Evolutionary conservation across 140 eudicot genomes (phyloP).

Genomic region (Bidens hawaiensis): DNA sequence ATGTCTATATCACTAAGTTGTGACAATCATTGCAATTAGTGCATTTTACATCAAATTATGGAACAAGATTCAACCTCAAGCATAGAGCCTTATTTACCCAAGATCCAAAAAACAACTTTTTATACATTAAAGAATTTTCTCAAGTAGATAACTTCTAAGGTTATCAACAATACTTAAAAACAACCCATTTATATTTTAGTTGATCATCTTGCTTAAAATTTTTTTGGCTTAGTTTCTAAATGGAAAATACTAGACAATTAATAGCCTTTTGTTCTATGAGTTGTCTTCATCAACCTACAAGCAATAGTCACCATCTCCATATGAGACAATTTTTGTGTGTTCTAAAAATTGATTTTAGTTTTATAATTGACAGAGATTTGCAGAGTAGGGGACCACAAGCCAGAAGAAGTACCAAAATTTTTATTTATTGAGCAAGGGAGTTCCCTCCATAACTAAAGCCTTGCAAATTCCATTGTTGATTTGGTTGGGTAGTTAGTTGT

Average conservation of each 20-base stretch:
- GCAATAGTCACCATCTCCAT: conserved; percentile 57
- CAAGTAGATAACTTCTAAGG: no score
- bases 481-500: conserved; percentile 13
- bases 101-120: conserved; percentile 31
- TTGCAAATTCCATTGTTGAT: conserved; percentile 18
- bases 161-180: no score
- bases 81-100: conserved; percentile 27
- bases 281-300: conserved; percentile 51
- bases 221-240: conserved; percentile 10
- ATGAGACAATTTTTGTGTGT: conserved; percentile 40
- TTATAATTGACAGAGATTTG: conserved; percentile 45
- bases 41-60: conserved; percentile 25
- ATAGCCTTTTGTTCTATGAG: conserved; percentile 47
- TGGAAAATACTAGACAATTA: conserved; percentile 31
- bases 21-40: conserved; percentile 24
- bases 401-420: conserved; percentile 44
- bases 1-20: not conserved
- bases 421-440: conserved; percentile 34
- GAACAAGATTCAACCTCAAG: conserved; percentile 39
- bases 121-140: no score
- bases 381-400: conserved; percentile 58
- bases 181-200: no score
- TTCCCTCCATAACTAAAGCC: conserved; percentile 28
- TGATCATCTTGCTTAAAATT: not conserved
- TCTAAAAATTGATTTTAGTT: conserved; percentile 22